phyloP scores from a whole-genome alignment of 2,329 filamentous ascomycete species.

The Colletotrichum godetiae region DNA sequence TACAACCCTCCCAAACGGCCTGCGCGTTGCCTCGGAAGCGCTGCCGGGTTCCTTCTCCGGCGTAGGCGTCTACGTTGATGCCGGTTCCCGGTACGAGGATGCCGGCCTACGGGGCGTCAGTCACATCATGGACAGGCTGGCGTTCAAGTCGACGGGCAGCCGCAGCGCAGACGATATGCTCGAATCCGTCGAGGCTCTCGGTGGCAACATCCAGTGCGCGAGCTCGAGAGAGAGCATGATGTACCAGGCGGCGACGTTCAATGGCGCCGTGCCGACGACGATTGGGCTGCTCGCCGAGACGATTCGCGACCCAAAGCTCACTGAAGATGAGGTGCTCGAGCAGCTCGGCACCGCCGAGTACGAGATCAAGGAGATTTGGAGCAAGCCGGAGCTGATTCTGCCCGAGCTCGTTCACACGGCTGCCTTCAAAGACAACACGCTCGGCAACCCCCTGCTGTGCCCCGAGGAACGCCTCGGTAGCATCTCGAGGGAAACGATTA shows the following conservation, averaged over 20 bases:
- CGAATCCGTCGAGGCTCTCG: slow-evolving; percentile 86
- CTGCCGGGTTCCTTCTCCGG: slow-evolving; percentile 94
- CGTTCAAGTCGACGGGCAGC: slow-evolving; percentile 87
- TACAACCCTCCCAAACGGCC: slow-evolving; percentile 89
- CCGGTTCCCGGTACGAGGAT: slow-evolving; percentile 94
- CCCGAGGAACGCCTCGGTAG: slow-evolving; percentile 82
- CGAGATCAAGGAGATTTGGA: slow-evolving; percentile 96
- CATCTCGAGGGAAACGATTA: slow-evolving; percentile 80
- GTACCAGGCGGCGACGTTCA: slow-evolving; percentile 99
- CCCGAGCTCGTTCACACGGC: slow-evolving; percentile 96
- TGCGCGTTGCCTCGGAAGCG: slow-evolving; percentile 94
- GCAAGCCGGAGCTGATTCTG: slow-evolving; percentile 94
- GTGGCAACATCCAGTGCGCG: slow-evolving; percentile 96
- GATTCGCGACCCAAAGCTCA: slow-evolving; percentile 86
- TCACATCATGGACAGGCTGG: slow-evolving; percentile 94
- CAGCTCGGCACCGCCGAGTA: slow-evolving; percentile 94
- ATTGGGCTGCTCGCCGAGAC: slow-evolving; percentile 91
- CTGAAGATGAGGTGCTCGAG: slow-evolving; percentile 85
- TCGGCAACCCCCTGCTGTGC: slow-evolving; percentile 93
- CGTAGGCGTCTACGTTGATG: slow-evolving; percentile 95
- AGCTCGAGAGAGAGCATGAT: slow-evolving; percentile 96
- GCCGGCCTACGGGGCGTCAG: slow-evolving; percentile 86
- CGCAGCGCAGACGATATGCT: slow-evolving; percentile 86
- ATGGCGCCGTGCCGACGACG: slow-evolving; percentile 85
- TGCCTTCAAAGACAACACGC: slow-evolving; percentile 94